phyloP scores from a whole-genome alignment of 2,329 filamentous ascomycete species.

The Nemania bipapillata region DNA sequence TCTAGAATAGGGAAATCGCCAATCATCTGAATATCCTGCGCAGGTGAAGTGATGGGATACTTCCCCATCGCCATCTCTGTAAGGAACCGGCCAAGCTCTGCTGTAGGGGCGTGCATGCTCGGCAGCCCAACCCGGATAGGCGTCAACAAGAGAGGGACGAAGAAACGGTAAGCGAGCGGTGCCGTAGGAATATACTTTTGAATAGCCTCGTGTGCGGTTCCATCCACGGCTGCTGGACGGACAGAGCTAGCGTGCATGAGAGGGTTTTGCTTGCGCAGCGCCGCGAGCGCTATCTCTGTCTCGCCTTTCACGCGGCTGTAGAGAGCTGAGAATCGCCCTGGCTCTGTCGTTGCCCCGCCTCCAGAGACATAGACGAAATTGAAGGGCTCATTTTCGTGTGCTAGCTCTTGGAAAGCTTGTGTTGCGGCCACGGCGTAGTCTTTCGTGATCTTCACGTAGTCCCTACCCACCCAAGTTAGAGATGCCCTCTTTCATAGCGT shows the following conservation, averaged over 20 bases:
- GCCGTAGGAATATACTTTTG: slow-evolving; percentile 56
- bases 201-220: slow-evolving; percentile 55
- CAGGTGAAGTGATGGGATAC: slow-evolving; percentile 44
- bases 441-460: slow-evolving; percentile 75
- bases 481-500: background rate
- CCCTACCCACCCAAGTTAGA: slow-evolving; percentile 48
- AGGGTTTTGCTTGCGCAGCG: slow-evolving; percentile 58
- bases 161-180: slow-evolving; percentile 35
- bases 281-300: slow-evolving; percentile 69
- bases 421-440: slow-evolving; percentile 70
- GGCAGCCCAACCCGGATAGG: slow-evolving; percentile 39
- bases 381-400: slow-evolving; percentile 61
- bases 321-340: slow-evolving; percentile 64
- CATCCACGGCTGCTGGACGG: slow-evolving; percentile 70
- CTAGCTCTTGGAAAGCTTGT: slow-evolving; percentile 53
- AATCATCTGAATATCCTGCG: slow-evolving; percentile 44
- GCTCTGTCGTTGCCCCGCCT: slow-evolving; percentile 67
- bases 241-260: slow-evolving; percentile 66
- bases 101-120: slow-evolving; percentile 56
- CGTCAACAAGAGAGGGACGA: slow-evolving; percentile 43
- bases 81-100: slow-evolving; percentile 57
- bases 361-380: slow-evolving; percentile 79
- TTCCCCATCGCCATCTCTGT: slow-evolving; percentile 59
- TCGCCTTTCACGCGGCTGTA: slow-evolving; percentile 75
- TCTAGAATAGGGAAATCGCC: slow-evolving; percentile 49